Base-by-base conservation (phyloP, 2,329 filamentous ascomycete genomes). In the Ambrosiella xylebori region DNA sequence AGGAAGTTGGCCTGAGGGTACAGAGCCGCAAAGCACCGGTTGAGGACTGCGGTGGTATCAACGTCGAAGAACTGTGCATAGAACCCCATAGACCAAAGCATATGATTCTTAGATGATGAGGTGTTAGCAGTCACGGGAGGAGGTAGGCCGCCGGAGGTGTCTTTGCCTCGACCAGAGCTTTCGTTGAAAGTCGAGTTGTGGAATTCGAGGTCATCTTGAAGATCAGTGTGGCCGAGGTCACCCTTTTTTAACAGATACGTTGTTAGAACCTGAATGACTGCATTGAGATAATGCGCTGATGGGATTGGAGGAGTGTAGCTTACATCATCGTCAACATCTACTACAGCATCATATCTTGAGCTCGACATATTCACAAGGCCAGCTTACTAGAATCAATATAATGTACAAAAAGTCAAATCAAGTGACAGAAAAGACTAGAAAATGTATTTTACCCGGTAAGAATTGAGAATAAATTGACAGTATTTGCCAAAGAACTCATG, bases 51-150 rank as follows among this genome's bases (percentile, higher is more conserved):
- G 61, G 80, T 84, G 1, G 93, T 97, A 72, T 98, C 93, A 63
- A 98, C 91, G 68, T 98, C 93, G 73, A 98, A 98, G 80, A 93
- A 97, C 73, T 95, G 93, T 58, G 89, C 82, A 74, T 98, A 98
- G 76, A 95, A 98, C 59, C 82, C 82, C 62, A 97, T 76, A 51
- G 83, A 83, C 93, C 93, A 98, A 63, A 97, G 85, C 74, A 85
- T 89, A 66, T 87, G 87, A 73, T 97, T 97, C 61, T 80, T 77
- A 13, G 71, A 71, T 8, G 38, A 27, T 15, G 70, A 65, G 1
- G 65, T 67, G 17, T 73, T 70, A 2, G 79, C 73, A 15, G 80
- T 82, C 11, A 68, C 79, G 1, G 80, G 80, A 1, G 74, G 73
- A 0, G 79, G 81, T 1, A 83, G 80, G 3, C 75, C 71, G 7